These are phyloP conservation scores for Tetracentron sinense DNA, from an alignment of 164 flowering plant genomes.

Conservation along the genomic window DNA sequence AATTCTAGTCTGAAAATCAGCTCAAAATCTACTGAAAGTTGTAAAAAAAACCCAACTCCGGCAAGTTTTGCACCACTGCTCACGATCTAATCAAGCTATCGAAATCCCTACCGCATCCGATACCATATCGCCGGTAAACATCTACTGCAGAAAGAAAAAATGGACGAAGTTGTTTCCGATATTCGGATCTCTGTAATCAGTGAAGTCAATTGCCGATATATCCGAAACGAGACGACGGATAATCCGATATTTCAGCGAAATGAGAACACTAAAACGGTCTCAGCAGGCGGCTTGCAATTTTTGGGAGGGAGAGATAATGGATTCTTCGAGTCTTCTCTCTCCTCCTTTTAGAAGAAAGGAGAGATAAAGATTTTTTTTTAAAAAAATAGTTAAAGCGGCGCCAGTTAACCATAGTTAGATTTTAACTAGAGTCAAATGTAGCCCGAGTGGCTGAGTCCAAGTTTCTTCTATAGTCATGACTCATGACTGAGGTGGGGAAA, in stretches of 20 bases:
- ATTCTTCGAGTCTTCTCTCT: background rate
- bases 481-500: background rate
- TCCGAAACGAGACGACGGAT: background rate
- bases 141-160: background rate
- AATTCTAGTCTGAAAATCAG: too few species aligned
- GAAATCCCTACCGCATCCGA: background rate
- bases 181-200: background rate
- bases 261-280: background rate
- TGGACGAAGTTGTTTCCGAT: background rate
- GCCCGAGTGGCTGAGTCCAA: too few species aligned
- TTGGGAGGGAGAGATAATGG: slow-evolving; percentile 2
- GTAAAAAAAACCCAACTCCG: background rate
- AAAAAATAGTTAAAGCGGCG: slow-evolving; percentile 34
- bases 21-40: too few species aligned
- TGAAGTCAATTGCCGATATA: background rate
- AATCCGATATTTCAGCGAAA: slow-evolving; percentile 3
- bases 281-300: background rate
- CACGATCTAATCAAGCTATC: background rate
- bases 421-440: slow-evolving; percentile 1
- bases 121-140: background rate
- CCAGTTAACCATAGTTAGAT: slow-evolving; percentile 33
- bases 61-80: background rate
- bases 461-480: too few species aligned
- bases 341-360: background rate
- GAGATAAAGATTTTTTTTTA: background rate